Evolutionary conservation across 2,329 filamentous ascomycete species (phyloP), one percentile per base, ranked within the genome.

Genomic region (Venturia effusa): DNA sequence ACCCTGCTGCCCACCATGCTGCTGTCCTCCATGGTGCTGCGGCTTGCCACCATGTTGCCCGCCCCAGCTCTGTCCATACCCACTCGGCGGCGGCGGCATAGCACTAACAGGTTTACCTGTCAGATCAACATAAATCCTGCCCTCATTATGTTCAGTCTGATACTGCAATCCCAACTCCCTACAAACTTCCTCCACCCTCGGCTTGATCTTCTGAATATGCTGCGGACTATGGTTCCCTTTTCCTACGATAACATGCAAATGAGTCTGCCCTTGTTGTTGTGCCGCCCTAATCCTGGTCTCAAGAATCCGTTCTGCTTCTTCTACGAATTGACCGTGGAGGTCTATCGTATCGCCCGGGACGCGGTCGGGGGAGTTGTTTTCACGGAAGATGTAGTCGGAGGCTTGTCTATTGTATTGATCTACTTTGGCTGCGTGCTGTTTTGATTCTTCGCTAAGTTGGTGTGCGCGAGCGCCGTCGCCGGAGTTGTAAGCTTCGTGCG

Each of bases 231-330:
- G 94, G 74, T 95, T 94, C 3, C 94, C 94, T 76, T 93, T 96
- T 71, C 94, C 94, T 37, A 97, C 93, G 71, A 99, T 97, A 48
- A 96, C 92, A 77, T 96, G 92, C 64, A 99, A 79, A 77, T 96
- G 90, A 24, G 80, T 84, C 78, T 96, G 88, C 0, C 90, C 90
- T 41, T 84, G 82, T 62, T 82, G 75, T 73, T 85, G 84, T 65
- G 92, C 92, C 68, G 89, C 87, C 68, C 85, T 84, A 71, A 99
- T 96, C 68, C 94, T 83, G 75, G 90, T 82, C 77, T 93, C 90
- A 27, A 97, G 80, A 64, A 97, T 94, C 67, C 90, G 84, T 79
- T 96, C 92, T 5, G 94, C 94, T 79, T 97, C 94, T 74, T 96
- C 90, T 65, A 96, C 92, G 71, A 88, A 97, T 72, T 95, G 89